Evolutionary conservation across 78 protist genomes (phyloP).

Genomic region (Planoprotostelium fungivorum): DNA sequence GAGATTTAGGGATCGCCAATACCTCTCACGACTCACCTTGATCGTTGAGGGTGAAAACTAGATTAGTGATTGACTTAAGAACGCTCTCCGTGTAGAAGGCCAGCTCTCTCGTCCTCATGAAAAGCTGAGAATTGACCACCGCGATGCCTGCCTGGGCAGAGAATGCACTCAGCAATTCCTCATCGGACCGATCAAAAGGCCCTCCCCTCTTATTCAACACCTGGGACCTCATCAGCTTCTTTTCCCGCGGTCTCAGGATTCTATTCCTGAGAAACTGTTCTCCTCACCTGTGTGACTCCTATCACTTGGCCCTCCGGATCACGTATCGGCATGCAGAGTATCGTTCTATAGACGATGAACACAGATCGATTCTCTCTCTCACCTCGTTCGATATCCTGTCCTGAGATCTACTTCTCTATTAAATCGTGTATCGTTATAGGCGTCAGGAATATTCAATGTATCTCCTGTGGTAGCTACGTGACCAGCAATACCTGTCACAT

Average conservation of each 20-base stretch:
- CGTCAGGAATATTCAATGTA: constrained; percentile 11
- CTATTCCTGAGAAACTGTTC: too few relatives aligned
- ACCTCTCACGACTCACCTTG: neutral
- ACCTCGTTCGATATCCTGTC: neutral
- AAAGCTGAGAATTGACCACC: neutral
- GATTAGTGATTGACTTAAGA: neutral
- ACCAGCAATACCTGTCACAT: constrained; percentile 18
- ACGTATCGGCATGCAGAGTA: constrained; percentile 2
- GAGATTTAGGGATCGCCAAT: neutral
- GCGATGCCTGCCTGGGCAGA: constrained; percentile 1
- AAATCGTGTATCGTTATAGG: constrained; percentile 26
- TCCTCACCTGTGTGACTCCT: constrained; percentile 2
- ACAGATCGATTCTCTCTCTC: neutral
- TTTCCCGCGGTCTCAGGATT: too few relatives aligned
- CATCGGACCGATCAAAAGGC: neutral
- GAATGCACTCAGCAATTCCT: neutral
- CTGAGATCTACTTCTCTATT: constrained; percentile 7
- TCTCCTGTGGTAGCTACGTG: constrained; percentile 25
- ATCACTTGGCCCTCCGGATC: neutral
- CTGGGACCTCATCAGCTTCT: neutral
- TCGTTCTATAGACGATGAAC: neutral
- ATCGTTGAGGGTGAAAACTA: neutral
- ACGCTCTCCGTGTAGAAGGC: neutral
- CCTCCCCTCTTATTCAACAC: constrained; percentile 1
- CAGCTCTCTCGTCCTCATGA: neutral